phyloP scores from a whole-genome alignment of 192 early-diverging fungal species.

The Gonapodya sp. region DNA sequence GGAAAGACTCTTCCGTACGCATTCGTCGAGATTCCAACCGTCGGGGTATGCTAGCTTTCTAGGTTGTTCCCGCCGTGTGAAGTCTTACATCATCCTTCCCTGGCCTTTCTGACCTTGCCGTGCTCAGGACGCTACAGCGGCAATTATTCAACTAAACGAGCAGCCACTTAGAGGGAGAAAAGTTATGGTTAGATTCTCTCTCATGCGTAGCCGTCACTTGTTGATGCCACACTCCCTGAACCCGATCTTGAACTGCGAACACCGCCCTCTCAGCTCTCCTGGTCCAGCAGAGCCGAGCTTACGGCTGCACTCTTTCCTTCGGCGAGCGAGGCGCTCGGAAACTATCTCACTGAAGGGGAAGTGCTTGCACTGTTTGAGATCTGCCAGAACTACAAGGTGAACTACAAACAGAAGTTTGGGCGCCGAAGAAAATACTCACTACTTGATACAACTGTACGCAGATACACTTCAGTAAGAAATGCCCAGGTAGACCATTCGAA shows the following conservation, averaged over 20 bases:
- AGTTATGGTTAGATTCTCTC: not conserved
- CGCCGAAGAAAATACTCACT: not conserved
- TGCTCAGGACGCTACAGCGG: not conserved
- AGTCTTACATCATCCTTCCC: not conserved
- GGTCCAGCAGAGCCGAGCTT: not conserved
- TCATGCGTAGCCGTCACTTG: too few species aligned
- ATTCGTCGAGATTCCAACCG: not conserved
- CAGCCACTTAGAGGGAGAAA: not conserved
- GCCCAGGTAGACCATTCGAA: not conserved
- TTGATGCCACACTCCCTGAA: too few species aligned
- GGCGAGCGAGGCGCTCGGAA: not conserved
- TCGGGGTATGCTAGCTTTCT: not conserved
- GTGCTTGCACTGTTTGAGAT: not conserved
- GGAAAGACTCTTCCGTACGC: conserved; percentile 1
- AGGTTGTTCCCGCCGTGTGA: too few species aligned
- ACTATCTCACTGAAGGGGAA: not conserved
- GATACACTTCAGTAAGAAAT: not conserved
- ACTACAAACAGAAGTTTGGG: not conserved
- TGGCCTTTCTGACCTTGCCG: not conserved
- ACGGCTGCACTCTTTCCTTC: not conserved
- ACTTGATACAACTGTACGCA: not conserved
- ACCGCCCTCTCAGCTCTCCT: too few species aligned
- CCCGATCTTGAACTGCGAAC: too few species aligned
- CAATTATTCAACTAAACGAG: not conserved
- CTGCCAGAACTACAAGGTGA: conserved; percentile 1